Evolutionary conservation across 2,329 filamentous ascomycete species (phyloP).

Genomic region (Elsinoe necatrix): DNA sequence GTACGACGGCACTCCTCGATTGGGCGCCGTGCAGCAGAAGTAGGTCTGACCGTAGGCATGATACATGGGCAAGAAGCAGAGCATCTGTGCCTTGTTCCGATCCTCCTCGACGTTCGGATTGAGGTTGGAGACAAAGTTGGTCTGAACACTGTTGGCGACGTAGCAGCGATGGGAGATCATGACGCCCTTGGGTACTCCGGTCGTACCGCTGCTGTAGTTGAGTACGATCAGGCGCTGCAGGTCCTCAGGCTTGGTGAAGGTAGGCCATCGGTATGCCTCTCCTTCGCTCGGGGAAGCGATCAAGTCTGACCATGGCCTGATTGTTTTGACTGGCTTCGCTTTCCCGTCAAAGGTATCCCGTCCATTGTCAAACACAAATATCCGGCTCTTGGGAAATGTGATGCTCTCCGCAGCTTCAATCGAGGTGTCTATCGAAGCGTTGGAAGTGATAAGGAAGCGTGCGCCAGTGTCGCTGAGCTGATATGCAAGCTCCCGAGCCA

Average conservation of each 20-base stretch:
- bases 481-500: conserved; percentile 62
- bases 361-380: conserved; percentile 60
- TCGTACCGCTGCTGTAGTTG: conserved; percentile 74
- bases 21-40: conserved; percentile 53
- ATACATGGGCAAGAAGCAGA: conserved; percentile 69
- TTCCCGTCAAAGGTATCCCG: conserved; percentile 37
- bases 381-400: conserved; percentile 45
- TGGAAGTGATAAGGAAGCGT: conserved; percentile 57
- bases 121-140: conserved; percentile 41
- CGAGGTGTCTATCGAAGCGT: conserved; percentile 52
- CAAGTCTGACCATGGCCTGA: conserved; percentile 57
- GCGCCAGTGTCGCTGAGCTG: conserved; percentile 66
- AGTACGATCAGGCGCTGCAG: conserved; percentile 53
- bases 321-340: conserved; percentile 30
- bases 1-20: conserved; percentile 58
- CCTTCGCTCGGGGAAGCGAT: conserved; percentile 47
- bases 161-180: conserved; percentile 72
- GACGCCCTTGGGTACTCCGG: conserved; percentile 71
- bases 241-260: conserved; percentile 43
- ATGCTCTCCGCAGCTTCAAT: conserved; percentile 55
- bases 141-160: conserved; percentile 59
- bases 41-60: conserved; percentile 51
- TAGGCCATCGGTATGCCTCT: conserved; percentile 54
- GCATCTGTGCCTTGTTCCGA: conserved; percentile 35
- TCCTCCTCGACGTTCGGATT: conserved; percentile 43